phyloP scores from a whole-genome alignment of 768 basidiomycete genomes.

The Phaeolepiota aurea region DNA sequence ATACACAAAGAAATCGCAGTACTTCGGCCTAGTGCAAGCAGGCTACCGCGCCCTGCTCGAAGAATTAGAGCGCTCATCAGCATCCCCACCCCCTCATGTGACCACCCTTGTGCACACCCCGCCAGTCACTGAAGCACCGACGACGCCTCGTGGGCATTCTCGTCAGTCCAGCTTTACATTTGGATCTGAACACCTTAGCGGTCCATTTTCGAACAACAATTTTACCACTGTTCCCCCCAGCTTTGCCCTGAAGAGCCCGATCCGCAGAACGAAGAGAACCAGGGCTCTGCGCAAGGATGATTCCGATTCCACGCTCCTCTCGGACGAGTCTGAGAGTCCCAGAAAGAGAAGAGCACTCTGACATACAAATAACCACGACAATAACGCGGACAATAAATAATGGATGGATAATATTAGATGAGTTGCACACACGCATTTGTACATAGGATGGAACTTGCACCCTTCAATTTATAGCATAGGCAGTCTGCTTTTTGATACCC shows the following conservation, averaged over 20 bases:
- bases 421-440: neutral
- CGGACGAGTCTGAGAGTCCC: neutral
- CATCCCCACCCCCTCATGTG: neutral
- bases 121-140: constrained; percentile 26
- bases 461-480: constrained; percentile 3
- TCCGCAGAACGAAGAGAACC: constrained; percentile 7
- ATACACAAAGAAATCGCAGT: constrained; percentile 56
- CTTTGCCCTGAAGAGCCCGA: constrained; percentile 25
- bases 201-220: constrained; percentile 28
- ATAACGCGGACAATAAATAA: neutral
- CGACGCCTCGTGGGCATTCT: constrained; percentile 21
- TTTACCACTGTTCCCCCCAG: constrained; percentile 38
- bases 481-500: neutral
- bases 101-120: constrained; percentile 15
- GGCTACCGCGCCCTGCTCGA: constrained; percentile 47
- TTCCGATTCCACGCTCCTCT: neutral
- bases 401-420: neutral
- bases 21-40: constrained; percentile 55
- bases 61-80: constrained; percentile 4
- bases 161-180: constrained; percentile 19
- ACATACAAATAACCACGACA: no score
- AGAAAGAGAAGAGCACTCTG: neutral
- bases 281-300: neutral
- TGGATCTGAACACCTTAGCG: constrained; percentile 8
- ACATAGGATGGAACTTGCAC: constrained; percentile 1